Evolutionary conservation across 2,329 filamentous ascomycete genomes (phyloP), one percentile per base, ranked within the genome.

Genomic region (Fusarium fracticaudum): DNA sequence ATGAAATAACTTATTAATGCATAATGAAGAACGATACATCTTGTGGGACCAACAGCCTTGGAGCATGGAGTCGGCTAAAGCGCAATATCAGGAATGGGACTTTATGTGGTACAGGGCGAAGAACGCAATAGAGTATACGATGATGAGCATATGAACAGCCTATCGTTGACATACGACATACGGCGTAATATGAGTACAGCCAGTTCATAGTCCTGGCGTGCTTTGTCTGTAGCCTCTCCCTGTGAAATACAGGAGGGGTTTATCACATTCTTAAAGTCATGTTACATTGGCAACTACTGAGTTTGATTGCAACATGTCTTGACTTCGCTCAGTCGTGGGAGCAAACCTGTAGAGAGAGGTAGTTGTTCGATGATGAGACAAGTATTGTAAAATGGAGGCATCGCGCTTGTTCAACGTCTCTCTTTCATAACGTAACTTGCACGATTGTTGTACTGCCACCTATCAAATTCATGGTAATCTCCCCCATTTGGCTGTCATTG

Each of bases 1-100:
- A 43, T 38, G 18, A 43, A 45, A 8, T 29, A 43, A 37, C 18
- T 48, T 37, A 20, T 33, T 57, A 57, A 67, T 67, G 58, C 58
- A 54, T 58, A 64, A 74, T 41, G 63, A 73, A 71, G 54, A 40
- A 60, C 50, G 43, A 45, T 33, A 15, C 24, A 54, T 33, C 29
- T 48, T 61, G 57, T 26, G 45, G 35, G 20, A n/a, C 31, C 24
- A 58, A 24, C 26, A 51, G 41, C 47, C 71, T 47, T 41, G 35
- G 43, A 44, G 45, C 26, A 59, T 33, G 44, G 58, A 43, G 45
- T 40, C 50, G 44, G 57, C 53, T 13, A 59, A 24, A 18, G 9
- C 58, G 50, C 38, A 33, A 47, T 53, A 51, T 48, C 35, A 13
- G 44, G 45, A 29, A 51, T 44, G 58, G 41, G 71, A 55, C 61